These are phyloP conservation scores for Leccinum variicolor DNA, from an alignment of 768 basidiomycete species.

Conservation along the genomic window DNA sequence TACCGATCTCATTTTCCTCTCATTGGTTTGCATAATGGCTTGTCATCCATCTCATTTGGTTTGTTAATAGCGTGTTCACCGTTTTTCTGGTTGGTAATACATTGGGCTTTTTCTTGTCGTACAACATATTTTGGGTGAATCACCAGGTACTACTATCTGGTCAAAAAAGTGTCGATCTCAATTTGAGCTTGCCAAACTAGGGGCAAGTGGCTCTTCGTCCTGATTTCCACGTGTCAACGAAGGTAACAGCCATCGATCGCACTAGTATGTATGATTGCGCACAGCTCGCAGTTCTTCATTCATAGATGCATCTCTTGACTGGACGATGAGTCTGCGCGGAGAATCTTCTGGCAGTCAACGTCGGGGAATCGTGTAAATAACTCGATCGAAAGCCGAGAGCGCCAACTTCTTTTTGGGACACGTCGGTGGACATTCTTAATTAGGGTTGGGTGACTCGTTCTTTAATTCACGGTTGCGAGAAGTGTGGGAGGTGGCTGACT, in stretches of 20 bases:
- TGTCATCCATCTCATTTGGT: constrained; percentile 7
- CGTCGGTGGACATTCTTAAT: not conserved
- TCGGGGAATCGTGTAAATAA: not conserved
- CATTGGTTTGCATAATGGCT: not conserved
- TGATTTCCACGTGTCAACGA: constrained; percentile 10
- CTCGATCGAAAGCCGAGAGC: not conserved
- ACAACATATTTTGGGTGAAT: not conserved
- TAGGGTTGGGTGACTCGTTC: not conserved
- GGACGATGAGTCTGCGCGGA: not conserved
- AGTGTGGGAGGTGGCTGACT: not conserved
- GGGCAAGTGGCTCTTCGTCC: not conserved
- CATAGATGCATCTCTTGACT: not conserved
- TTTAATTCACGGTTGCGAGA: not conserved
- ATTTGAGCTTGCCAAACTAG: not conserved
- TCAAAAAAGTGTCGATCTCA: constrained; percentile 5
- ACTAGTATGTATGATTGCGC: not conserved
- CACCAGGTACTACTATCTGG: not conserved
- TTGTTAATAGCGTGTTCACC: not conserved
- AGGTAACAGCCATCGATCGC: not conserved
- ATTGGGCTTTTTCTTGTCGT: not conserved
- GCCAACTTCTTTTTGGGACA: not conserved
- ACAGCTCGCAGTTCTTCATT: not conserved
- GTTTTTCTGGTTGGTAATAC: constrained; percentile 1
- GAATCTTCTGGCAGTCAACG: not conserved
- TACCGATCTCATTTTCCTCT: not conserved